Percentiles rank a stretch among this genome's conserved stretches.
Conservation (phyloP, 176 grass and related monocot species). For the Avena insularis region DNA sequence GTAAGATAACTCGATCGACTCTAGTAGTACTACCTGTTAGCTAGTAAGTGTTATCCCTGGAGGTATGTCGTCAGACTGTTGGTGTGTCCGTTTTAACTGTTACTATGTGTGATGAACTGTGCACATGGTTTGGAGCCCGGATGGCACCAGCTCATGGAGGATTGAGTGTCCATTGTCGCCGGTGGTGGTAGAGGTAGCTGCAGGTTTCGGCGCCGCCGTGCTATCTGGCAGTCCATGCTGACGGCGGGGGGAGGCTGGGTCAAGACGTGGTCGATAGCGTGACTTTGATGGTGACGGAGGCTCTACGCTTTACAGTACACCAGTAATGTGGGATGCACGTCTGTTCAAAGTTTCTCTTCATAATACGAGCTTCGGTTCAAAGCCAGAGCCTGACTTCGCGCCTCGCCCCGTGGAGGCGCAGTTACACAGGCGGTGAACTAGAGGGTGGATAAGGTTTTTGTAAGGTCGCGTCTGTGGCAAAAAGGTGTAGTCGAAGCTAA, state of each 20-base stretch:
- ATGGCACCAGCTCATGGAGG: not conserved
- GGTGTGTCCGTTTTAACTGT: not conserved
- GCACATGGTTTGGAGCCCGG: not conserved
- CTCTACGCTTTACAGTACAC: not conserved
- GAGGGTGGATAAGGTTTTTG: not conserved
- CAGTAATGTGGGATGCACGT: not conserved
- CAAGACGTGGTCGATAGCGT: not conserved
- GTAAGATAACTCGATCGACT: constrained; percentile 42
- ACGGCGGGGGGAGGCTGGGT: not conserved
- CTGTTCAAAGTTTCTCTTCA: not conserved
- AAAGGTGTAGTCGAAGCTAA: not conserved
- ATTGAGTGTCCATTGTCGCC: not conserved
- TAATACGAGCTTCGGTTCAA: not conserved
- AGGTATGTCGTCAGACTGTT: not conserved
- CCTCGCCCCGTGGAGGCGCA: not conserved
- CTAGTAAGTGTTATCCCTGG: not conserved
- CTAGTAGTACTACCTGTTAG: not conserved
- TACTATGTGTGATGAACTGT: not conserved
- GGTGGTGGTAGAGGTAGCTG: too few relatives aligned
- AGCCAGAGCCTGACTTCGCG: not conserved
- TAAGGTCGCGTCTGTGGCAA: too few relatives aligned
- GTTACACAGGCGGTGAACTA: not conserved
- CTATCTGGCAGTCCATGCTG: too few relatives aligned
- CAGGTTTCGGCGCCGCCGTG: not conserved
- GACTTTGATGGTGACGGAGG: not conserved